Base-by-base conservation (phyloP, 129 eudicot species). In the Centaurea solstitialis region DNA sequence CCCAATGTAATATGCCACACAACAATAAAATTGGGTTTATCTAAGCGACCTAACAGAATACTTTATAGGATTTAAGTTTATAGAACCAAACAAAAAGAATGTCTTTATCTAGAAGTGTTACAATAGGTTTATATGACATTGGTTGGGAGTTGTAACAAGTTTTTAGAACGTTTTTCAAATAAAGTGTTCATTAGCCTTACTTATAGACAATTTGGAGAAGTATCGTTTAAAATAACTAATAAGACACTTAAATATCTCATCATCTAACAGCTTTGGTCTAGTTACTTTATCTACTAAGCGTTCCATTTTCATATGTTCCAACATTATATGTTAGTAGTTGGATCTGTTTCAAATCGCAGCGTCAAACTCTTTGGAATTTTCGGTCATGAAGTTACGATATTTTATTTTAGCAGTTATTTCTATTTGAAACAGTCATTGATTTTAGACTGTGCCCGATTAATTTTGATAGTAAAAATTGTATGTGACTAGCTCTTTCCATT, bases 401-500 rank as follows among this genome's bases (percentile, higher is more conserved):
- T 64, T 64, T 21, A 6, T 64, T 18, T 62, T 64, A 21, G 68
- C 5, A 5, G 1, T 64, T 64, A 64, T 22, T 18, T 21, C 30
- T 38, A 62, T 20, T n/a, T 21, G 13, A 61, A 41, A 41, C 6
- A 0, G 12, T 76, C 10, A 30, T 9, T 38, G 43, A 76, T 59
- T 76, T 6, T 21, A 40, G 22, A 76, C 12, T 39, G 3, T 62
- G 17, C 9, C 61, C 23, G 68, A 9, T 45, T 45, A 37, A 43
- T 68, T 43, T 68, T 83, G 73, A 81, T 81, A 68, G 71, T 38
- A 67, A 79, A 57, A 5, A 15, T 71, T 83, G 10, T 43, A 30
- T 68, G 20, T 80, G 53, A 23, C 50, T 89, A 94, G 99, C 88
- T 35, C 89, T 87, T 83, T 91, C 97, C 8, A 28, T 90, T 33